Conservation (phyloP, 805 yeast species). For the Metschnikowia rubicola region DNA sequence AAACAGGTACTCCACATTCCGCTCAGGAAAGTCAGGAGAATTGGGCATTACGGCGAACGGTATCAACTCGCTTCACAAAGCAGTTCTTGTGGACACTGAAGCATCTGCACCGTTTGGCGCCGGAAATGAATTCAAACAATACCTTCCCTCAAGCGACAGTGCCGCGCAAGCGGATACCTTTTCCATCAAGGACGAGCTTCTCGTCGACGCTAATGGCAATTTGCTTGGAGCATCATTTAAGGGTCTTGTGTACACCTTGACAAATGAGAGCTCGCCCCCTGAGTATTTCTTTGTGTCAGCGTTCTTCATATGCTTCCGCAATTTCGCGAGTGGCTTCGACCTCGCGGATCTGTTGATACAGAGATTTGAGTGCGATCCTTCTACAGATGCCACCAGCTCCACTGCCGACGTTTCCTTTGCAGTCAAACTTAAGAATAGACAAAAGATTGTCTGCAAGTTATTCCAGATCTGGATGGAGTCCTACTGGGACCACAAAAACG, state of each 20-base stretch:
- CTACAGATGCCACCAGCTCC: constrained; percentile 25
- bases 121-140: constrained; percentile 36
- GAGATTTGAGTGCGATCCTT: constrained; percentile 11
- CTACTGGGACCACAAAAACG: constrained; percentile 71
- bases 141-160: constrained; percentile 19
- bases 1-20: constrained; percentile 48
- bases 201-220: constrained; percentile 48
- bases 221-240: constrained; percentile 69
- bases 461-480: constrained; percentile 86
- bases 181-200: constrained; percentile 43
- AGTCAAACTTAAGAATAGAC: constrained; percentile 49
- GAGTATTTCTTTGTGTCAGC: constrained; percentile 68
- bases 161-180: constrained; percentile 7
- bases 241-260: constrained; percentile 60
- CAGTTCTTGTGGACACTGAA: constrained; percentile 26
- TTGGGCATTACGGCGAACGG: constrained; percentile 48
- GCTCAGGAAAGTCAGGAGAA: constrained; percentile 49
- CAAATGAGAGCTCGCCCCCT: constrained; percentile 63
- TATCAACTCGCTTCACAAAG: constrained; percentile 40
- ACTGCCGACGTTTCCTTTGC: constrained; percentile 31
- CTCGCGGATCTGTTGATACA: constrained; percentile 53
- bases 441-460: constrained; percentile 63
- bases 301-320: constrained; percentile 72
- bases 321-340: constrained; percentile 64
- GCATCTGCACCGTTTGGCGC: constrained; percentile 31